Percentiles rank a stretch among this genome's conserved stretches.
Evolutionary conservation across 257 asterid genomes (phyloP).

Genomic region (Nicotiana obtusifolia): DNA sequence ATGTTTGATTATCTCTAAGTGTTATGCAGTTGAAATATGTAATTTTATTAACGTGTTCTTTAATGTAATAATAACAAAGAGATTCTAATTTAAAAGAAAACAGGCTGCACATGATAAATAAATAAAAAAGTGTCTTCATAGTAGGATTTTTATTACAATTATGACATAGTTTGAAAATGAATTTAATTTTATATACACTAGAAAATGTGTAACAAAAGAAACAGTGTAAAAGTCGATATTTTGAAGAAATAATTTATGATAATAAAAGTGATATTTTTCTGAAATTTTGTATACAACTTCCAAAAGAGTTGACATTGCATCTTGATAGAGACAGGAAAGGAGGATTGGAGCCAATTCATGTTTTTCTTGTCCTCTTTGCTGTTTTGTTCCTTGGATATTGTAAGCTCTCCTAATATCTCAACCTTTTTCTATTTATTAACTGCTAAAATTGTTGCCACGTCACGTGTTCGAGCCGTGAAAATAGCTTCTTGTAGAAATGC

Average conservation of each 20-base stretch:
- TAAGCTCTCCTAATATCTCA: conserved; percentile 21
- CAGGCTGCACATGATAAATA: too few species aligned
- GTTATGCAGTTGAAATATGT: background rate
- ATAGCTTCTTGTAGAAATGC: too few species aligned
- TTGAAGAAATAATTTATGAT: too few species aligned
- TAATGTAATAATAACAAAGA: too few species aligned
- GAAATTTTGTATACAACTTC: conserved; percentile 56
- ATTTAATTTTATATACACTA: too few species aligned
- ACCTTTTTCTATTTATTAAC: background rate
- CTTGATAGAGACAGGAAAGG: conserved; percentile 27
- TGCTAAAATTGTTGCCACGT: too few species aligned
- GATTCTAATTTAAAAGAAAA: too few species aligned
- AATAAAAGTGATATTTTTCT: background rate
- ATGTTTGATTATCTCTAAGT: background rate
- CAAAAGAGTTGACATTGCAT: conserved; percentile 42
- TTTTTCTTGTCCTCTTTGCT: conserved; percentile 65
- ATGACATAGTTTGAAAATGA: too few species aligned
- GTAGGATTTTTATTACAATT: background rate
- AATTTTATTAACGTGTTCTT: background rate
- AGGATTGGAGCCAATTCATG: conserved; percentile 58
- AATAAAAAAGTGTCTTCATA: too few species aligned
- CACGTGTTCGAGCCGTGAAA: too few species aligned
- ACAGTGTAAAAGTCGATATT: too few species aligned
- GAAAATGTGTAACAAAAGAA: too few species aligned
- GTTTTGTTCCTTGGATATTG: conserved; percentile 67